Evolutionary conservation across 192 early-diverging fungal genomes (phyloP), one percentile per base, ranked within the genome.

Genomic region (Backusella mclennaniae): DNA sequence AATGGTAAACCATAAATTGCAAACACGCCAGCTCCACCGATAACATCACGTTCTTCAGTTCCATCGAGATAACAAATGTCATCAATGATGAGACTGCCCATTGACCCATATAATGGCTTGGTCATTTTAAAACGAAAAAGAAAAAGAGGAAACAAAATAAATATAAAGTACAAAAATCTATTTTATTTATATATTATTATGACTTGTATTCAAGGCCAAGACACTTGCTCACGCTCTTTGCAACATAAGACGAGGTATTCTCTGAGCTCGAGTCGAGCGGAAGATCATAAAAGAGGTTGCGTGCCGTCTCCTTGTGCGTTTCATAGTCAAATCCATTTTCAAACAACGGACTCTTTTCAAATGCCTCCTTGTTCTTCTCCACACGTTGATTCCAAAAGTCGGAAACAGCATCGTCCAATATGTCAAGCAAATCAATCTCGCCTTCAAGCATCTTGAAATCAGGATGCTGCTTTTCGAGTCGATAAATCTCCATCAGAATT

Each of bases 201-300:
- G 23, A 26, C 3, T 63, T 29, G 12, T 29, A 63, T 26, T 63
- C 56, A 29, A 69, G 23, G 41, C 41, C 8, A 23, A 87, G 53
- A 4, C 77, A 44, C 26, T 84, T 85, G n/a, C 85, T 66, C 9
- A 79, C 79, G 35, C 85, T 86, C 31, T 78, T 77, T 26, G 87
- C 90, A 71, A 95, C 79, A 76, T 92, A 93, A 15, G 84, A 76
- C 77, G 89, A 88, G 23, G 92, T 94, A 8, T 92, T 92, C 71
- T 88, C 87, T n/a, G 86, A 80, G 33, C 82, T 80, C 6, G 89
- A 91, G 29, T 90, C 87, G 6, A 79, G 46, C 2, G 90, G 89
- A 73, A 96, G 66, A 84, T 96, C 95, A 84, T 89, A 96, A 80
- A 96, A 96, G 84, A 95, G 84, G 6, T 87, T 78, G 6, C 91